Conservation (phyloP, 495 filamentous ascomycete genomes). For the Neurospora sp. region DNA sequence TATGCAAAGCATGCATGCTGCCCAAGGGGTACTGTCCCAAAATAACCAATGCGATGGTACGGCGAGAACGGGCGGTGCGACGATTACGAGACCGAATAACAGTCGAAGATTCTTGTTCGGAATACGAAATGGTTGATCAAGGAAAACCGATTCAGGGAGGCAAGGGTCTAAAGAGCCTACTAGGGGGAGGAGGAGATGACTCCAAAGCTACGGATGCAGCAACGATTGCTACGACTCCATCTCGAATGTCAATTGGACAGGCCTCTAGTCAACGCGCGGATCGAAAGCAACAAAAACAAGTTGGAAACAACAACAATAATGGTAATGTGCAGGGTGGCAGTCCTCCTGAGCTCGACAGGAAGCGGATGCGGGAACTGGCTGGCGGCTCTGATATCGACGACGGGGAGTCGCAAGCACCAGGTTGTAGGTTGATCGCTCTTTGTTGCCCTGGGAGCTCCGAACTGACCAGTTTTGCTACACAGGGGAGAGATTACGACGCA, state of each 20-base stretch:
- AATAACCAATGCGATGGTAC: slow-evolving; percentile 77
- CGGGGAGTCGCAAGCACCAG: slow-evolving; percentile 5
- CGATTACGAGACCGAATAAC: slow-evolving; percentile 24
- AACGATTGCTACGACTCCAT: slow-evolving; percentile 4
- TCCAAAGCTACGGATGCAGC: slow-evolving; percentile 2
- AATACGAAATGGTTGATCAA: slow-evolving; percentile 1
- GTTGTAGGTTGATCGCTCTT: slow-evolving; percentile 12
- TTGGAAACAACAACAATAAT: background rate
- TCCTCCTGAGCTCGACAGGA: slow-evolving; percentile 9
- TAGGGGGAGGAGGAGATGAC: background rate
- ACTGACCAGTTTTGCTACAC: background rate
- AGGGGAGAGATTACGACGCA: slow-evolving; percentile 16
- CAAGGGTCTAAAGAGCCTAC: slow-evolving; percentile 7
- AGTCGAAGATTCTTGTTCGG: slow-evolving; percentile 6
- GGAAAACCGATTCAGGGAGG: slow-evolving; percentile 7
- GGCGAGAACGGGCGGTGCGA: slow-evolving; percentile 53
- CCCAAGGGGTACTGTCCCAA: slow-evolving; percentile 54
- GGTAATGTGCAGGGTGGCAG: background rate
- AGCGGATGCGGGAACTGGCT: slow-evolving; percentile 25
- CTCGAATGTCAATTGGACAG: background rate
- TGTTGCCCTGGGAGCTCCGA: background rate
- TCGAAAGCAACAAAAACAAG: slow-evolving; percentile 1
- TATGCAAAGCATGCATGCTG: slow-evolving; percentile 74
- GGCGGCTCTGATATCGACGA: slow-evolving; percentile 12
- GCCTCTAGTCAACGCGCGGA: background rate